These are phyloP conservation scores for Acanthochlamys bracteata DNA, from an alignment of 106 monocot species.

Conservation along the genomic window DNA sequence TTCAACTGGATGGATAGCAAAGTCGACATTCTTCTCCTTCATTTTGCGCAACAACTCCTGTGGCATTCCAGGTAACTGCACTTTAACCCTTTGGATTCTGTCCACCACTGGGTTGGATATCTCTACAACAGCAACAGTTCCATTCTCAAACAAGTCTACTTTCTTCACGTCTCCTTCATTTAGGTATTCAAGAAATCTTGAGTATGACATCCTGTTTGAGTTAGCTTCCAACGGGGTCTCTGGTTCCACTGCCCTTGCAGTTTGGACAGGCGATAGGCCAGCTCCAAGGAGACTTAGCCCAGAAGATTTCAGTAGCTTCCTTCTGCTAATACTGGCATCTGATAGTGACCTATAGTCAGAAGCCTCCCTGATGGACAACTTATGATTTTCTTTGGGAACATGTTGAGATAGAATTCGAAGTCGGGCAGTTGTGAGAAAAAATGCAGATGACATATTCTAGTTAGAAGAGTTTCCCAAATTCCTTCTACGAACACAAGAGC, in stretches of 20 bases:
- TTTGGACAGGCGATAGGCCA: slow-evolving; percentile 13
- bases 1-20: slow-evolving; percentile 46
- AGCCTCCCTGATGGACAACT: too few relatives aligned
- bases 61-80: slow-evolving; percentile 56
- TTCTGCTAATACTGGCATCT: slow-evolving; percentile 20
- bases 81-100: slow-evolving; percentile 40
- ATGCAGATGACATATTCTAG: slow-evolving; percentile 29
- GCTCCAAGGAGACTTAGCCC: slow-evolving; percentile 23
- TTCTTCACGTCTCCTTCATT: slow-evolving; percentile 49
- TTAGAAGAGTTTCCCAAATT: too few relatives aligned
- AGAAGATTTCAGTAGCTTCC: slow-evolving; percentile 28
- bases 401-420: slow-evolving; percentile 23
- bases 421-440: slow-evolving; percentile 28
- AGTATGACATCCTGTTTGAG: slow-evolving; percentile 64
- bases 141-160: slow-evolving; percentile 59
- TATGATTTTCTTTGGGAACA: slow-evolving; percentile 17
- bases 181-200: slow-evolving; percentile 49
- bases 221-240: slow-evolving; percentile 27
- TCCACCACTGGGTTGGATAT: slow-evolving; percentile 29
- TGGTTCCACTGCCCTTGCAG: slow-evolving; percentile 35
- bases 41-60: slow-evolving; percentile 46
- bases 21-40: slow-evolving; percentile 51
- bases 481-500: too few relatives aligned
- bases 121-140: slow-evolving; percentile 51
- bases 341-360: background rate